These are phyloP conservation scores for Oxytropis ochrocephala DNA, from an alignment of 306 rosid species.

Conservation along the genomic window DNA sequence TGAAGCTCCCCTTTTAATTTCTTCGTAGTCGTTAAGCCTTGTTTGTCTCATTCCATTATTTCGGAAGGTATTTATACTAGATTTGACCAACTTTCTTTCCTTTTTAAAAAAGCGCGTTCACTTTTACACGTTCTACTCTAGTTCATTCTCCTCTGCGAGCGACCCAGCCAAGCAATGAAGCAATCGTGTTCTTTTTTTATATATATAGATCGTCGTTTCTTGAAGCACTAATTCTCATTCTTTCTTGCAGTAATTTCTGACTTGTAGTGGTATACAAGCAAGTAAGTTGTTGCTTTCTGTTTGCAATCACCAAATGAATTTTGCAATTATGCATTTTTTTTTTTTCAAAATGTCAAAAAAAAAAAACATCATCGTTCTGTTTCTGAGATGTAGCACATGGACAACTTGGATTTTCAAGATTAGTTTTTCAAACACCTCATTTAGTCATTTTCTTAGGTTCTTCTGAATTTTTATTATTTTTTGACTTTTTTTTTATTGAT, in stretches of 20 bases:
- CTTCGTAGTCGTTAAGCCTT: neutral
- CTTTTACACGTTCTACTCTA: neutral
- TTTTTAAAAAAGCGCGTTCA: neutral
- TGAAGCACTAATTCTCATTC: neutral
- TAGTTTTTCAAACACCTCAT: neutral
- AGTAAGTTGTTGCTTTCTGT: neutral
- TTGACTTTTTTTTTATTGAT: neutral
- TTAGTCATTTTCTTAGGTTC: neutral
- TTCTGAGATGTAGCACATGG: conserved; percentile 5
- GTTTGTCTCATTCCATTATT: neutral
- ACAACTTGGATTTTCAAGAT: neutral
- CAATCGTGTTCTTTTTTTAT: neutral
- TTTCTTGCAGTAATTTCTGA: neutral
- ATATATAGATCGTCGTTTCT: neutral
- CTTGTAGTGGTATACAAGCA: neutral
- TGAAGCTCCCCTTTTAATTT: neutral
- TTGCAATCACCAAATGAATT: conserved; percentile 1
- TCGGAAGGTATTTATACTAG: neutral
- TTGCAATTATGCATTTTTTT: neutral
- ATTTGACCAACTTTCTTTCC: neutral
- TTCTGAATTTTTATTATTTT: neutral
- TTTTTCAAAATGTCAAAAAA: neutral
- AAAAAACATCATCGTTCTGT: neutral
- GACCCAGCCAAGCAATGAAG: no score
- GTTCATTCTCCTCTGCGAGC: neutral